These are phyloP conservation scores for Thuidium tamariscinum DNA, from an alignment of 225 moss, liverwort and hornwort genomes.

Conservation along the genomic window DNA sequence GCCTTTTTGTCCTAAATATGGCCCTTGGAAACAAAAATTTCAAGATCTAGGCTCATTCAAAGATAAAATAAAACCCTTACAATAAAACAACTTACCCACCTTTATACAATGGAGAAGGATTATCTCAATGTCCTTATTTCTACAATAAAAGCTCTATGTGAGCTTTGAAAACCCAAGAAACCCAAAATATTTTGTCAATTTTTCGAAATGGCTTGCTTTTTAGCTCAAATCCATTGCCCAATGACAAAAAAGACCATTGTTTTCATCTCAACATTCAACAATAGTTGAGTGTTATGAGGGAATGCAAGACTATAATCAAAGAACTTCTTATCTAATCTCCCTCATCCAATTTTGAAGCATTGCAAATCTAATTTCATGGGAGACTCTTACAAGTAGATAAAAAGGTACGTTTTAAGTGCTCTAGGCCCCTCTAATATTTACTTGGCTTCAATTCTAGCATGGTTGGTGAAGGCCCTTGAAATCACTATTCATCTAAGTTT, in stretches of 20 bases:
- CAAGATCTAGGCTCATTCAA: rapidly evolving
- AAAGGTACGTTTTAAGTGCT: not conserved
- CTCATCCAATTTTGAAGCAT: rapidly evolving
- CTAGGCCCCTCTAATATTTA: rapidly evolving
- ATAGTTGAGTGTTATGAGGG: rapidly evolving
- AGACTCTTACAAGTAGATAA: rapidly evolving
- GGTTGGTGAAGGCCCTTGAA: not conserved
- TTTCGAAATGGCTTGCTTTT: not conserved
- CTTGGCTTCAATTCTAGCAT: not conserved
- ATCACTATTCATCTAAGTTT: not conserved
- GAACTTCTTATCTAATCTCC: not conserved
- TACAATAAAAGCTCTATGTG: rapidly evolving
- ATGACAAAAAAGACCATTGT: rapidly evolving
- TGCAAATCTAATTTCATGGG: rapidly evolving
- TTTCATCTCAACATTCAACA: not conserved
- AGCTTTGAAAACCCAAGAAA: not conserved
- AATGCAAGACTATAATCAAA: rapidly evolving
- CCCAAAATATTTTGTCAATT: not conserved
- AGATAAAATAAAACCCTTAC: rapidly evolving
- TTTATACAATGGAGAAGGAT: not conserved
- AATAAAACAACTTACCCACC: rapidly evolving
- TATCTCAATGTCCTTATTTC: too few relatives aligned
- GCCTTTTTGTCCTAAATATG: rapidly evolving
- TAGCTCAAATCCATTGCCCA: not conserved
- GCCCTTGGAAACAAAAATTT: not conserved